phyloP scores from a whole-genome alignment of 2,329 filamentous ascomycete genomes.

The Acrodontium crateriforme region DNA sequence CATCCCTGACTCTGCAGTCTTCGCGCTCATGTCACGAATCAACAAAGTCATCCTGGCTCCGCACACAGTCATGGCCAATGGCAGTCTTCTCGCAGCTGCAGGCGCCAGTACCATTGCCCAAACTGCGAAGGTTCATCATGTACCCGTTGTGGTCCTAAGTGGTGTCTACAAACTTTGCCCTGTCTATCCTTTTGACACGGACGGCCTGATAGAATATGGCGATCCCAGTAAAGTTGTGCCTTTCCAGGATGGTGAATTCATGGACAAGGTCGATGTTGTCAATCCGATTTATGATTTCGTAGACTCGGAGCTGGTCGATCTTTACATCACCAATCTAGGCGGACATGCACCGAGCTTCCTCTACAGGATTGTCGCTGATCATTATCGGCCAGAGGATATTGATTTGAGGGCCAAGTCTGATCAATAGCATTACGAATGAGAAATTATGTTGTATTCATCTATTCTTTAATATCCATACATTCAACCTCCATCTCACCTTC shows the following conservation, averaged over 20 bases:
- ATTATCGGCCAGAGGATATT: constrained; percentile 61
- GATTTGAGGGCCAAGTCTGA: too few species aligned
- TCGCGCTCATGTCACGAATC: constrained; percentile 86
- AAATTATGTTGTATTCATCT: too few species aligned
- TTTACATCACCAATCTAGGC: constrained; percentile 77
- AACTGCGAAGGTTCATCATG: constrained; percentile 68
- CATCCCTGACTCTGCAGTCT: constrained; percentile 72
- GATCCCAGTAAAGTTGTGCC: constrained; percentile 62
- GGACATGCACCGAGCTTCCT: constrained; percentile 57
- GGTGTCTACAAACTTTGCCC: constrained; percentile 92
- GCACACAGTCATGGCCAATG: constrained; percentile 76
- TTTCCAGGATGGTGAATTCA: constrained; percentile 66
- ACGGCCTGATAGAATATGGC: constrained; percentile 74
- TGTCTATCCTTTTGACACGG: constrained; percentile 71
- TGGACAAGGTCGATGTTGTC: constrained; percentile 63
- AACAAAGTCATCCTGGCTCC: constrained; percentile 91
- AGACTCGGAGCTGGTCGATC: constrained; percentile 58
- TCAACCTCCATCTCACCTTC: too few species aligned
- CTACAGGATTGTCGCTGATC: constrained; percentile 60
- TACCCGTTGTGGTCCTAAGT: constrained; percentile 75
- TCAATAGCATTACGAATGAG: too few species aligned
- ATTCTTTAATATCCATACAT: too few species aligned
- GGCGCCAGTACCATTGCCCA: constrained; percentile 75
- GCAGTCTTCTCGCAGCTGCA: constrained; percentile 68
- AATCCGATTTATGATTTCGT: constrained; percentile 76